phyloP scores from a whole-genome alignment of 176 grass and related monocot species.

The Avena insularis region DNA sequence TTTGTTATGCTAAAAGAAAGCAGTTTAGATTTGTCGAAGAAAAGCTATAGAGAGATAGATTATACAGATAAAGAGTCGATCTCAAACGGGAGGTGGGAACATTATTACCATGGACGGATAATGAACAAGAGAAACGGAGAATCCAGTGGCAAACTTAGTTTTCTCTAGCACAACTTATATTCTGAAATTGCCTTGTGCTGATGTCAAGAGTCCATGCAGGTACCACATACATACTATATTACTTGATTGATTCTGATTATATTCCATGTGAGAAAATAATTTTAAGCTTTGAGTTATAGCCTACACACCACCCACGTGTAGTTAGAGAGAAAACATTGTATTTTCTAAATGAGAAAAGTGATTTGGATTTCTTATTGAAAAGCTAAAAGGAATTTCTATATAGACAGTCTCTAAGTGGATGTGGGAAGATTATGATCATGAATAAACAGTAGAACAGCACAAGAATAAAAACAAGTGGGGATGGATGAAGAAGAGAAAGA shows the following conservation, averaged over 20 bases:
- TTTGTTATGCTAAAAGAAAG: not conserved
- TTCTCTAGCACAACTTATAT: not conserved
- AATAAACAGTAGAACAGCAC: not conserved
- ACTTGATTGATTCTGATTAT: constrained; percentile 1
- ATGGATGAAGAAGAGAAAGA: not conserved
- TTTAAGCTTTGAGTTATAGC: not conserved
- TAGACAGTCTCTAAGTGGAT: not conserved
- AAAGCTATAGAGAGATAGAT: constrained; percentile 8
- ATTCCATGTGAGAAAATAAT: not conserved
- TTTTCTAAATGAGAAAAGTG: not conserved
- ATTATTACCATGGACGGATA: constrained; percentile 13
- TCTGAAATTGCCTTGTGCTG: not conserved
- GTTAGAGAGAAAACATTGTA: not conserved
- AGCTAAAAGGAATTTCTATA: not conserved
- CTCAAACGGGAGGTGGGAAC: not conserved
- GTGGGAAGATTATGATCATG: constrained; percentile 1
- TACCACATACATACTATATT: not conserved
- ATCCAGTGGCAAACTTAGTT: not conserved
- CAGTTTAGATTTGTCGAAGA: not conserved
- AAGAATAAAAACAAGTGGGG: no score
- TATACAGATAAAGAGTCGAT: not conserved
- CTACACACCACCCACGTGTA: not conserved
- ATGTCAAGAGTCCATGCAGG: not conserved
- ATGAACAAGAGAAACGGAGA: not conserved
- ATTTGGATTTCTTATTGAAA: not conserved